These are phyloP conservation scores for Auriscalpium orientale DNA, from an alignment of 768 basidiomycete species.

Conservation along the genomic window DNA sequence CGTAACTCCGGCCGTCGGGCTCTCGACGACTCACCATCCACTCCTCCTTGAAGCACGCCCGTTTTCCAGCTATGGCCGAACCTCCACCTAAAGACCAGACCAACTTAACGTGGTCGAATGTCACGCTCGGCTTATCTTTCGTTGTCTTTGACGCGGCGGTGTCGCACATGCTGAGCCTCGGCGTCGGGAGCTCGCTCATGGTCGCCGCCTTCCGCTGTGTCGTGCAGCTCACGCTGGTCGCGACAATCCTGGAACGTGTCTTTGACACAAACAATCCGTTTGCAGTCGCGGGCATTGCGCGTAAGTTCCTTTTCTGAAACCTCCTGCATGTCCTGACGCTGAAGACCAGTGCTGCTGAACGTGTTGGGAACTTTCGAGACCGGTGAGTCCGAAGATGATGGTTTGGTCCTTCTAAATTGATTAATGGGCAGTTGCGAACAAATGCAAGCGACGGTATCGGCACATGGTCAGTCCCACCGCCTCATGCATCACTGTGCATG, in stretches of 20 bases:
- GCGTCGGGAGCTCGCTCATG: conserved; percentile 59
- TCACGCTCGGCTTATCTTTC: conserved; percentile 68
- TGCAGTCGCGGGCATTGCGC: conserved; percentile 65
- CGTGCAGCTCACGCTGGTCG: conserved; percentile 71
- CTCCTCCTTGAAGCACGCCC: too few relatives aligned
- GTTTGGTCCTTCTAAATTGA: not conserved
- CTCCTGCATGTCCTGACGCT: not conserved
- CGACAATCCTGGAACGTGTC: conserved; percentile 58
- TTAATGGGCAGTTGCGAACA: conserved; percentile 57
- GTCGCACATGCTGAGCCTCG: conserved; percentile 58
- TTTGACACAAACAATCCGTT: conserved; percentile 71
- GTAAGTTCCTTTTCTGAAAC: conserved; percentile 35
- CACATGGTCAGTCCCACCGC: conserved; percentile 52
- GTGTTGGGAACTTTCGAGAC: conserved; percentile 72
- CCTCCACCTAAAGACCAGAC: conserved; percentile 15
- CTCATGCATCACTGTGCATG: not conserved
- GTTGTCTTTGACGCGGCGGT: conserved; percentile 64
- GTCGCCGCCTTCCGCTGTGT: conserved; percentile 69
- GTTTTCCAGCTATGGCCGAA: too few relatives aligned
- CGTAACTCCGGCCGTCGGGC: not conserved
- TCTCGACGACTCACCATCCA: not conserved
- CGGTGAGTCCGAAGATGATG: conserved; percentile 35
- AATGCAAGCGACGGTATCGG: conserved; percentile 61
- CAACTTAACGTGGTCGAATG: conserved; percentile 62
- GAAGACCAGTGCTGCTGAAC: conserved; percentile 52